Evolutionary conservation across 2,329 filamentous ascomycete genomes (phyloP), one percentile per base, ranked within the genome.

Genomic region (Dryadomyces quercivorus): DNA sequence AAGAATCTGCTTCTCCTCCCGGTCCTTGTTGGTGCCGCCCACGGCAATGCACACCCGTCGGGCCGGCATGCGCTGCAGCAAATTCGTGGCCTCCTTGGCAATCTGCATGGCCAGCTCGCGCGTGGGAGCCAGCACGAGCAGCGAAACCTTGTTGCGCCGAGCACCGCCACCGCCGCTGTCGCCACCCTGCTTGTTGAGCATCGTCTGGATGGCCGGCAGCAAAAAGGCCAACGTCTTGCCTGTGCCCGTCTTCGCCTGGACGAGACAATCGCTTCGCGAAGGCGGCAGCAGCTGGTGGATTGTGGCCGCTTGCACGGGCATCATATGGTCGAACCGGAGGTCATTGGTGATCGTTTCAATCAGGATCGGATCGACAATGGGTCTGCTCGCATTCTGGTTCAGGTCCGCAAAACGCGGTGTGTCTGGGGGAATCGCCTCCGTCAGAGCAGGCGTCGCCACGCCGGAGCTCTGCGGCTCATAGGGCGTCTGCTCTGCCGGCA

Each of bases 211-310:
- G n/a, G 87, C 78, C n/a, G 88, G 89, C 3, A 93, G 72, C 40
- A 94, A 75, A 70, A 94, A 94, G 50, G 85, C 88, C 54, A 93
- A 69, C 0, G 88, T 94, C 71, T 94, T 94, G 61, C 88, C 88
- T 0, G 89, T 94, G 60, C 88, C 88, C 1, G 88, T 94, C 72
- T 86, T 91, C 52, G 88, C 88, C 68, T 93, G 88, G 7, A 88
- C 88, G 56, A 94, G 72, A 56, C 81, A 72, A 63, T 79, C 76
- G 52, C 62, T 65, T 26, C 70, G 67, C 51, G 67, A 67, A 0
- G 70, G 70, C n/a, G 71, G 69, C 12, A 77, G 69, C 54, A 78
- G 70, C 52, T 72, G 68, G 56, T 69, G 64, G 13, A 80, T 66
- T 2, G 75, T 77, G 16, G 75, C 72, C 16, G 75, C 73, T 65